Percentiles rank a stretch among this genome's conserved stretches.
Conservation (phyloP, 75 land plant genomes). For the Picea glauca region DNA sequence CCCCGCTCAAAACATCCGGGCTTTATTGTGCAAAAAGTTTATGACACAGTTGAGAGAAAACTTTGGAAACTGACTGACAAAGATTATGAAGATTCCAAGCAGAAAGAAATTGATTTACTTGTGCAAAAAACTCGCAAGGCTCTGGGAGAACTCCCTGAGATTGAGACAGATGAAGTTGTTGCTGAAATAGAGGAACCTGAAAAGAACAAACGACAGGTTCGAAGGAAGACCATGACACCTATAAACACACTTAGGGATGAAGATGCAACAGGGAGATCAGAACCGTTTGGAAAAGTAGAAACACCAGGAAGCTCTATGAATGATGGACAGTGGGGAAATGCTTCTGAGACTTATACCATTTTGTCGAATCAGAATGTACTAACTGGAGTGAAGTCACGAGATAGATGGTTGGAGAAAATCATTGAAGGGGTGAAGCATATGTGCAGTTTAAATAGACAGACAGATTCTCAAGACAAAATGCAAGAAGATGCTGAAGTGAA, state of each 20-base stretch:
- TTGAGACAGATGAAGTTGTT: slow-evolving; percentile 52
- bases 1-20: slow-evolving; percentile 80
- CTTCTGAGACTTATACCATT: slow-evolving; percentile 43
- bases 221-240: slow-evolving; percentile 50
- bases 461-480: slow-evolving; percentile 7
- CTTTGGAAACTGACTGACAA: slow-evolving; percentile 87
- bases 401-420: slow-evolving; percentile 86
- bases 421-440: slow-evolving; percentile 53
- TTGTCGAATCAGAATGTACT: slow-evolving; percentile 42
- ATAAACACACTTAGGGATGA: slow-evolving; percentile 62
- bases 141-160: slow-evolving; percentile 78
- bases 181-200: slow-evolving; percentile 39
- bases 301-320: slow-evolving; percentile 65
- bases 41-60: slow-evolving; percentile 76
- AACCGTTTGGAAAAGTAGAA: slow-evolving; percentile 32
- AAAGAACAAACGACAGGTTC: slow-evolving; percentile 32
- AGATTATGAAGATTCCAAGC: slow-evolving; percentile 86
- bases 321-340: slow-evolving; percentile 17
- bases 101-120: slow-evolving; percentile 85
- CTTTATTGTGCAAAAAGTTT: slow-evolving; percentile 93
- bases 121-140: slow-evolving; percentile 79
- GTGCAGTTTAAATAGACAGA: slow-evolving; percentile 24
- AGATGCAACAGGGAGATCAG: slow-evolving; percentile 32
- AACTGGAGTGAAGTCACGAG: slow-evolving; percentile 73
- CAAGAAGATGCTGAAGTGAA: slow-evolving; percentile 19